phyloP scores from a whole-genome alignment of 192 early-diverging fungal species.

The Fimicolochytrium jonesii region DNA sequence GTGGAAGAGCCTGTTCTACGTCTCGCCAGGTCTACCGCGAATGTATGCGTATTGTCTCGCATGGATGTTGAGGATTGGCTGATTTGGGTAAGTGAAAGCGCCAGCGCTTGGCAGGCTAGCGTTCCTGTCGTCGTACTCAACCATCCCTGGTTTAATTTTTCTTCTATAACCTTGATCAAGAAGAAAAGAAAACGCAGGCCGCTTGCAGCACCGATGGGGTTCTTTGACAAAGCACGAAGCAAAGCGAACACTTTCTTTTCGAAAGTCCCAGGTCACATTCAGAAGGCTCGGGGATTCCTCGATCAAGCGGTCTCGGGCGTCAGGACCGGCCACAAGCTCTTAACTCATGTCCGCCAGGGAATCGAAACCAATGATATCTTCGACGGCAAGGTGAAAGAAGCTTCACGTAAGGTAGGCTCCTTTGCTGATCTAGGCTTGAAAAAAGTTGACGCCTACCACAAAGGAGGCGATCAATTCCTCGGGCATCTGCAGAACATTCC shows the following conservation, averaged over 20 bases:
- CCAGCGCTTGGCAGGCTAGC: too few relatives aligned
- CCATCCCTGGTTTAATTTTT: too few relatives aligned
- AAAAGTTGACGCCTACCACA: neutral
- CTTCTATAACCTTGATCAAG: too few relatives aligned
- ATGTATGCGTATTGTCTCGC: neutral
- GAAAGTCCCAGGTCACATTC: neutral
- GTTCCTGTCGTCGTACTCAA: too few relatives aligned
- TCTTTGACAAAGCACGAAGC: too few relatives aligned
- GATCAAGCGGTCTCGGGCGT: neutral
- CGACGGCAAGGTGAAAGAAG: neutral
- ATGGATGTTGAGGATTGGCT: neutral
- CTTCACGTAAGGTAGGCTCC: neutral
- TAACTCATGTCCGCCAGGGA: neutral
- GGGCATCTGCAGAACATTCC: neutral
- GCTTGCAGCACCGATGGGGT: too few relatives aligned
- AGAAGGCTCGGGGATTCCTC: neutral
- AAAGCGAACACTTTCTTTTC: neutral
- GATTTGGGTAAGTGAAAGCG: too few relatives aligned
- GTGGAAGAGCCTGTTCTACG: neutral
- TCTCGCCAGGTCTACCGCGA: neutral
- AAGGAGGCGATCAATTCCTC: neutral
- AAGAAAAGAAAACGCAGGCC: too few relatives aligned
- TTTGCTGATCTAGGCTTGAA: slow-evolving; percentile 1
- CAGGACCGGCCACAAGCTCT: neutral
- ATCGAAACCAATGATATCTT: slow-evolving; percentile 1